These are phyloP conservation scores for Quercus suber DNA, from an alignment of 306 rosid genomes.

Conservation along the genomic window DNA sequence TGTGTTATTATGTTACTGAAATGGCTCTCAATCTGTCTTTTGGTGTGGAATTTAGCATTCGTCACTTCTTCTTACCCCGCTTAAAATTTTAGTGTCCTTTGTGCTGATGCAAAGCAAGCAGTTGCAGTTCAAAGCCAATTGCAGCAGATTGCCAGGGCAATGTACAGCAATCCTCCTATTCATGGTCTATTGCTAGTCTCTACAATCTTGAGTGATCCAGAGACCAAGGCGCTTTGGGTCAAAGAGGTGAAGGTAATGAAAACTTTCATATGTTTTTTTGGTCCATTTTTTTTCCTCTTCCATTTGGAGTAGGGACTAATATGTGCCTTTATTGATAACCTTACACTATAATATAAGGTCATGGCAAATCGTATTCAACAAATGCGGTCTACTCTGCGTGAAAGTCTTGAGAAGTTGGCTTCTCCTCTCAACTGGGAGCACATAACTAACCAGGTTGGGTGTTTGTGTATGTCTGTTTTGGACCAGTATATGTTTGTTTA, in stretches of 20 bases:
- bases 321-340: not conserved
- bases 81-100: slow-evolving; percentile 24
- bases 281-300: not conserved
- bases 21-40: not conserved
- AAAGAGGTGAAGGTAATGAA: slow-evolving; percentile 35
- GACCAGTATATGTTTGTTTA: not conserved
- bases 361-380: slow-evolving; percentile 29
- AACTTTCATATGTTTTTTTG: not conserved
- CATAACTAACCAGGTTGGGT: slow-evolving; percentile 36
- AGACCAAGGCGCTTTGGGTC: slow-evolving; percentile 28
- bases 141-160: slow-evolving; percentile 36
- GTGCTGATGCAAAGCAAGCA: slow-evolving; percentile 27
- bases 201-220: slow-evolving; percentile 29
- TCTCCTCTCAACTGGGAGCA: slow-evolving; percentile 39
- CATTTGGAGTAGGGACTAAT: not conserved
- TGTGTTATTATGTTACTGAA: not conserved
- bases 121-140: slow-evolving; percentile 30
- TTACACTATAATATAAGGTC: slow-evolving; percentile 14
- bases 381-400: slow-evolving; percentile 25
- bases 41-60: not conserved
- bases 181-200: slow-evolving; percentile 35
- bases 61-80: not conserved
- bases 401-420: slow-evolving; percentile 23
- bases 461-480: not conserved
- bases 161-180: slow-evolving; percentile 40